Evolutionary conservation across 1,284 basidiomycete species (phyloP), one percentile per base, ranked within the genome.

Genomic region (Abortiporus biennis): DNA sequence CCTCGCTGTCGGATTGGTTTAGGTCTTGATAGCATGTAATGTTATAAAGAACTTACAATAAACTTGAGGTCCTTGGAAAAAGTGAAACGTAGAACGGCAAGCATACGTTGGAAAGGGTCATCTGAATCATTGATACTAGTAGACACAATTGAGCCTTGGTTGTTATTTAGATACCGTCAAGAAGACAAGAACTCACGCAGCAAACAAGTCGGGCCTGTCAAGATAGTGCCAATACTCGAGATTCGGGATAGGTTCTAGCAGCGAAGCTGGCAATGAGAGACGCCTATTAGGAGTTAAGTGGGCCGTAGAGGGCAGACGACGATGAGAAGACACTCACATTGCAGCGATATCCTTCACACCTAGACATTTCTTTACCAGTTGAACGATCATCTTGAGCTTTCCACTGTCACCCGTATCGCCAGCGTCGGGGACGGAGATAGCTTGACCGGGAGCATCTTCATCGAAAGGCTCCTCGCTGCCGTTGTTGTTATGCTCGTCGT

Each of bases 61-160:
- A 92, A 95, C 67, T 95, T 96, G 61, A 96, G 83, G 59, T 99
- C 94, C 63, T 97, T 97, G 40, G 91, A 89, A 61, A 94, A 92
- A 8, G 81, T 71, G 63, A 93, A 99, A 20, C 92, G 80, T 30
- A 97, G 64, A 6, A 89, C 85, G 27, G 92, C 87, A 19, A 98
- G 72, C 85, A 98, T 94, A 33, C 94, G 81, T 55, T 94, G 88
- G 48, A 98, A 80, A 19, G 91, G 81, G 58, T 97, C 92, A 30
- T 85, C 74, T 15, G 86, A 87, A 57, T 95, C 91, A 56, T 92
- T 94, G 55, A 97, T 90, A 42, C 79, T 85, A 47, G n/a, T n/a
- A n/a, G n/a, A n/a, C n/a, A n/a, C n/a, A n/a, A n/a, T n/a, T n/a
- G n/a, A 9, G 6, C 11, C 27, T 11, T 30, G n/a, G n/a, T n/a